Evolutionary conservation across 2,329 filamentous ascomycete genomes (phyloP), one percentile per base, ranked within the genome.

Genomic region (Nigrograna mackinnonii): DNA sequence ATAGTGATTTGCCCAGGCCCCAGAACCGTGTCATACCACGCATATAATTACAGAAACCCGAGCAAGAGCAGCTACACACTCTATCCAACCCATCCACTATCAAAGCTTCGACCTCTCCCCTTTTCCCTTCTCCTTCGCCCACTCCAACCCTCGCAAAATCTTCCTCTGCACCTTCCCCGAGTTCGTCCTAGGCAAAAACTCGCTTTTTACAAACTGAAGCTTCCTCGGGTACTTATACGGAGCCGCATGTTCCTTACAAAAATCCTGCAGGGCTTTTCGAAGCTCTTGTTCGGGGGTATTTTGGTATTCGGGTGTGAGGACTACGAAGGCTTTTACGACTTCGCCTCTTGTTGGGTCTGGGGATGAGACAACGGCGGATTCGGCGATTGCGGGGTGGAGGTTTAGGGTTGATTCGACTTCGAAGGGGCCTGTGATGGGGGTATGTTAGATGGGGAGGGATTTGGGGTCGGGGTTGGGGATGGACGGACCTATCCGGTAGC

Each of bases 201-300:
- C 24, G 13, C 22, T 14, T 5, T 30, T 17, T 4, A 44, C 37
- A 26, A 44, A 44, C 1, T 45, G 24, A 3, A 45, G 31, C 26
- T 45, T 45, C 2, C 43, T 37, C 4, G 43, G 43, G 37, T 45
- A 45, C 17, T 45, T 45, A 34, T 45, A 45, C 5, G 43, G 43
- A 7, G 43, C 43, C 22, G 43, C 43, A 21, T 32, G 31, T 11
- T 34, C 37, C 43, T 41, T 41, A 26, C 43, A 45, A 21, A 45
- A 45, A 22, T 13, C 21, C 32, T 45, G 43, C 18, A 45, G 33
- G 13, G 40, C 32, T 22, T 45, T 12, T 16, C 16, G 33, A 6
- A 45, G 26, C 13, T 32, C 26, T 20, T 45, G 9, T 11, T 17
- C 16, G n/a, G n/a, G 21, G 32, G 36, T 33, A 20, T 37, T 26